phyloP scores from a whole-genome alignment of 768 basidiomycete species.

The Pisolithus tinctorius region DNA sequence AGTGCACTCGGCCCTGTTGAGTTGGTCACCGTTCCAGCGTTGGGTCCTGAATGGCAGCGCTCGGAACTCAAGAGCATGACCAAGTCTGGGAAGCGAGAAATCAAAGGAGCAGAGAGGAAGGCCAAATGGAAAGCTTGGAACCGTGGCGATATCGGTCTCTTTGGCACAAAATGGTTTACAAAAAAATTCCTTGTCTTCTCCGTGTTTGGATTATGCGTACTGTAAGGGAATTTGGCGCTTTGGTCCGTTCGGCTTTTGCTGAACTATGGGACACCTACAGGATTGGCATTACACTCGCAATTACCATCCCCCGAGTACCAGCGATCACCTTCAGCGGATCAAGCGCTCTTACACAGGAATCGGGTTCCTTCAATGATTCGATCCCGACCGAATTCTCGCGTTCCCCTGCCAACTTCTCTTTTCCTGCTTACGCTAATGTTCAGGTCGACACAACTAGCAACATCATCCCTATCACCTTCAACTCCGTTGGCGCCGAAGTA shows the following conservation, averaged over 20 bases:
- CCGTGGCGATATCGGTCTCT: constrained; percentile 72
- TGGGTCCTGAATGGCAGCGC: constrained; percentile 86
- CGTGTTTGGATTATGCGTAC: constrained; percentile 52
- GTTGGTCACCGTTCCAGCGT: constrained; percentile 85
- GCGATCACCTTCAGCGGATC: constrained; percentile 52
- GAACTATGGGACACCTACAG: constrained; percentile 26
- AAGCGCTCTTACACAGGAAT: constrained; percentile 54
- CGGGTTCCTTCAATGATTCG: constrained; percentile 48
- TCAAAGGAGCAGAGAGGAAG: constrained; percentile 44
- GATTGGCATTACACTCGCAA: constrained; percentile 61
- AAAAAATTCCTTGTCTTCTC: constrained; percentile 64
- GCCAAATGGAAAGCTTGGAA: constrained; percentile 72
- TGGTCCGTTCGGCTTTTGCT: not conserved
- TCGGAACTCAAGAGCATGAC: constrained; percentile 75
- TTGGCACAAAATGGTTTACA: constrained; percentile 69
- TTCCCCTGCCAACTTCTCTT: constrained; percentile 83
- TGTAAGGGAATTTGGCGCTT: constrained; percentile 32
- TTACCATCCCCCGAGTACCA: constrained; percentile 83
- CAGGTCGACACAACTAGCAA: constrained; percentile 71
- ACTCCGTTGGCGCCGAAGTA: constrained; percentile 55
- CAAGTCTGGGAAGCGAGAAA: constrained; percentile 60
- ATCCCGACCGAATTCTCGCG: constrained; percentile 64
- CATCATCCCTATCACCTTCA: constrained; percentile 73
- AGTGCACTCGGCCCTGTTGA: constrained; percentile 53
- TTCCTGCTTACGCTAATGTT: constrained; percentile 69